A percentile compares a stretch with the other conserved stretches of the same genome.
Evolutionary conservation across 192 early-diverging fungal genomes (phyloP).

Genomic region (Bifiguratus adelaidae): DNA sequence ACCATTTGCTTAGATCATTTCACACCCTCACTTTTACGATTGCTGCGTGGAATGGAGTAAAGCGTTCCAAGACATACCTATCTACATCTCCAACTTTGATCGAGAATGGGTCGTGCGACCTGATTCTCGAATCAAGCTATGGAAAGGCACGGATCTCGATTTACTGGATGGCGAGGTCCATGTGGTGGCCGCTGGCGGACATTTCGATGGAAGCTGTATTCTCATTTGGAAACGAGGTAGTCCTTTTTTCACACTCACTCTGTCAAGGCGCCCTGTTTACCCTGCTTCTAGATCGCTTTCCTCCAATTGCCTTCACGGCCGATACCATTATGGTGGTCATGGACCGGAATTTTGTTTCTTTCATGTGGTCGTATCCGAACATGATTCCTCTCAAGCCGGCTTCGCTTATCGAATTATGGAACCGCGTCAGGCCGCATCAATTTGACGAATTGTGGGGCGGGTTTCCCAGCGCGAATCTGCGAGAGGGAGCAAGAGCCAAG

Average conservation of each 20-base stretch:
- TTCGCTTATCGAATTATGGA: too few relatives aligned
- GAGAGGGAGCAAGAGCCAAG: too few relatives aligned
- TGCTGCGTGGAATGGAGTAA: conserved; percentile 17
- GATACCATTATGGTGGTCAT: conserved; percentile 22
- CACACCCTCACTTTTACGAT: conserved; percentile 18
- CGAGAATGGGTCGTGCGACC: conserved; percentile 18
- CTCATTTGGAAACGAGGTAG: conserved; percentile 14
- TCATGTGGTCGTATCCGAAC: conserved; percentile 24
- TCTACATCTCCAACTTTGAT: conserved; percentile 13
- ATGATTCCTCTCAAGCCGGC: conserved; percentile 15
- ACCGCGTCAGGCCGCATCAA: too few relatives aligned
- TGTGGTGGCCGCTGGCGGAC: conserved; percentile 13
- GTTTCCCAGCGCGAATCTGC: too few relatives aligned
- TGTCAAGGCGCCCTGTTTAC: neutral
- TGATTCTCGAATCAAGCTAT: conserved; percentile 11
- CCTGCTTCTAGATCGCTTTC: neutral
- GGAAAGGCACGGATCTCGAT: conserved; percentile 12
- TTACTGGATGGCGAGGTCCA: conserved; percentile 16
- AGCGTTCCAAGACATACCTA: conserved; percentile 12
- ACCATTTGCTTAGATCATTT: conserved; percentile 3
- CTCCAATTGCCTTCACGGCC: conserved; percentile 6
- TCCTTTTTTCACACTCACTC: neutral
- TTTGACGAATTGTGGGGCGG: too few relatives aligned
- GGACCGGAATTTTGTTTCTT: conserved; percentile 16
- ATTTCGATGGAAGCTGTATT: conserved; percentile 17